Evolutionary conservation across 257 asterid genomes (phyloP), one percentile per base, ranked within the genome.

Genomic region (Forsythia suspensa): DNA sequence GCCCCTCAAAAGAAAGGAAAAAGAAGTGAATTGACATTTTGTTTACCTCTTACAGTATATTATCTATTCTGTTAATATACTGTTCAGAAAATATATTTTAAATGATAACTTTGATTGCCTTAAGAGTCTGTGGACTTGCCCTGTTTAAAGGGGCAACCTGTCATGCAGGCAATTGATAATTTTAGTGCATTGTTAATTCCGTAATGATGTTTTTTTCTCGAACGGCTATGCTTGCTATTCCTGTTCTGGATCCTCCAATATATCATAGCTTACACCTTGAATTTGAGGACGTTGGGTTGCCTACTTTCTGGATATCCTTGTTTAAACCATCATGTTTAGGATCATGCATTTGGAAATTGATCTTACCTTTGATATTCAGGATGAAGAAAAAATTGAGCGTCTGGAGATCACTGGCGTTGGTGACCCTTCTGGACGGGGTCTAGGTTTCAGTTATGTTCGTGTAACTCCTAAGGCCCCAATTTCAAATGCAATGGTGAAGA

Each of bases 341-440:
- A 55, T 78, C 42, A 65, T 43, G 44, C 24, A 74, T 44, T 74
- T 77, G 66, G 80, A 70, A 70, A 73, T 76, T 36, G 20, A 76
- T 72, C 61, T 84, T 79, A 66, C 73, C 63, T 55, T 82, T 59
- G 55, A 74, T 74, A 46, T 81, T 72, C 92, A 96, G 98, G 96
- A 89, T 82, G 92, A 97, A 87, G 99, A 86, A 85, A 96, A 92
- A 85, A 94, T 96, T 70, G 99, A 96, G 88, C 98, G 98, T 65
- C 83, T 96, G 79, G 98, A 96, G 83, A 96, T 96, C 71, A 94
- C 98, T 37, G 99, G 99, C 80, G 97, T 94, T 76, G 99, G 99
- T 74, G 99, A 96, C 81, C 99, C 99, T 76, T 90, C 99, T 67
- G 99, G 99, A 72, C 88, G 99, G 84, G 99, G 99, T 80, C 92